Evolutionary conservation across 257 asterid species (phyloP).

Genomic region (Rauvolfia tetraphylla): DNA sequence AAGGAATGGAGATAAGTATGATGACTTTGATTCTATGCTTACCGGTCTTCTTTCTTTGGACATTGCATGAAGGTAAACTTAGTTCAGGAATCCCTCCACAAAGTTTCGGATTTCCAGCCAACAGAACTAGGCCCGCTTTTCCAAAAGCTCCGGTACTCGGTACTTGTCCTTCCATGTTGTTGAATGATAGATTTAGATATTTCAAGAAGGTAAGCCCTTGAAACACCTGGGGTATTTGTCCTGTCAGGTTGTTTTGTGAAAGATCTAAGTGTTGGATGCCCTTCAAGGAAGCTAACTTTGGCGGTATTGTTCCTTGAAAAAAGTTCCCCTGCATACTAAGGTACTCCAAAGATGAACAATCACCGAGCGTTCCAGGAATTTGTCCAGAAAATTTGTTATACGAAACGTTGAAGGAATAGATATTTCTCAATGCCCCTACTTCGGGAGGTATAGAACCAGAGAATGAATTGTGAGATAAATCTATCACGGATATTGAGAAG

Average conservation of each 20-base stretch:
- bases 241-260: conserved; percentile 30
- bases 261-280: conserved; percentile 19
- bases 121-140: conserved; percentile 16
- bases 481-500: conserved; percentile 13
- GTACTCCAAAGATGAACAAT: conserved; percentile 19
- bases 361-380: conserved; percentile 19
- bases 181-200: conserved; percentile 29
- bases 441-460: conserved; percentile 25
- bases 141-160: conserved; percentile 25
- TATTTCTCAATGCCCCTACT: conserved; percentile 6
- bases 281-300: conserved; percentile 17
- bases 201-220: conserved; percentile 13
- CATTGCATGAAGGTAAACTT: background rate
- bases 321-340: conserved; percentile 24
- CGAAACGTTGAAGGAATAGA: conserved; percentile 2
- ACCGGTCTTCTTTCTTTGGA: background rate
- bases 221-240: conserved; percentile 24
- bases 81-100: conserved; percentile 22
- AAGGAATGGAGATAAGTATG: background rate
- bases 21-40: too few species aligned
- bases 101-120: conserved; percentile 25
- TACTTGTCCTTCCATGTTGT: conserved; percentile 28
- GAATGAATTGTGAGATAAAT: conserved; percentile 18
- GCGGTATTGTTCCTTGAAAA: conserved; percentile 23
- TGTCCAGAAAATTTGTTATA: conserved; percentile 25